Evolutionary conservation across 768 basidiomycete species (phyloP), one percentile per base, ranked within the genome.

Genomic region (Leccinellum luteum): DNA sequence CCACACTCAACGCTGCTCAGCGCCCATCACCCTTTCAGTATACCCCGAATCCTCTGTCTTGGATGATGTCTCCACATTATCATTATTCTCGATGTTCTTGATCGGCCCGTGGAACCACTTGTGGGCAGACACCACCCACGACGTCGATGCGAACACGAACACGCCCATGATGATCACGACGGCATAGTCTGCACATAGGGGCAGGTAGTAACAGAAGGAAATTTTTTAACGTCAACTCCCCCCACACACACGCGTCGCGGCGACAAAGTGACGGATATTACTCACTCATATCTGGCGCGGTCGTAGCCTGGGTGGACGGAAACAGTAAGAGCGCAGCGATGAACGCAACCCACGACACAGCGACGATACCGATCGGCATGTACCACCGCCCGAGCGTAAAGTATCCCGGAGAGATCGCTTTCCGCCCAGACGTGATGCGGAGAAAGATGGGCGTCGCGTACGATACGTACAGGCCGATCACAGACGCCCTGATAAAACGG

Each of bases 21-120:
- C 38, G 1, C 10, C 10, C 38, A 19, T 41, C n/a, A 12, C 3
- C 38, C 38, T 0, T 23, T 45, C 44, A 23, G 13, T 28, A 44
- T 50, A 38, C 48, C 67, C 64, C 45, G 52, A 54, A 3, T 60
- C 55, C 28, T 56, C 56, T 1, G 52, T 21, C n/a, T 41, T 41
- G 38, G 58, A 63, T 23, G 58, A 63, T 23, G 5, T 54, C 14
- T 17, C 38, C 5, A 35, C 8, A 17, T 48, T 44, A 4, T 25
- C 8, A 17, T 48, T 44, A 4, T 25, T 73, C 43, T 78, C 73
- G 14, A 82, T 66, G 54, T 78, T 89, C 61, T 74, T 70, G 49
- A 89, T 74, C 15, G 86, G 87, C 0, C 87, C 87, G 27, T 72
- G 77, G 73, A 89, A 90, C 87, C 87, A 90, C 56, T 85, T 82